These are phyloP conservation scores for Scheffersomyces ergatensis DNA, from an alignment of 805 yeast genomes.

Conservation along the genomic window DNA sequence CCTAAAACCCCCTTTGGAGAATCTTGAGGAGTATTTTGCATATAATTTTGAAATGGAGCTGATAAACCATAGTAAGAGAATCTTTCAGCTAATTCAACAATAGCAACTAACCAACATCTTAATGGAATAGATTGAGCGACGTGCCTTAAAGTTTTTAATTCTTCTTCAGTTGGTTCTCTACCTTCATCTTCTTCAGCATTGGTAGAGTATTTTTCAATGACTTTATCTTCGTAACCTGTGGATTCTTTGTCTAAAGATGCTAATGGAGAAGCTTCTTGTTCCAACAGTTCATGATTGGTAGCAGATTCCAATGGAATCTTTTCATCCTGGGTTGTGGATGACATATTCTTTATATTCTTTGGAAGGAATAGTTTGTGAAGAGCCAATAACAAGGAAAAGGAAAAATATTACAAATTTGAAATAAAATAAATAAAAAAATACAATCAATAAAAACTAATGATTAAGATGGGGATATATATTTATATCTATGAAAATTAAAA, in stretches of 20 bases:
- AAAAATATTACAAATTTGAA: too few relatives aligned
- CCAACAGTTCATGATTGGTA: slow-evolving; percentile 5
- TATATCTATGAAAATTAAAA: too few relatives aligned
- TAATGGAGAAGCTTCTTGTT: background rate
- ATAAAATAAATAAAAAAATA: too few relatives aligned
- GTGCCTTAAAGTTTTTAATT: slow-evolving; percentile 49
- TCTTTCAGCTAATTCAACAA: slow-evolving; percentile 79
- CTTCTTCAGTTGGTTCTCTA: slow-evolving; percentile 52
- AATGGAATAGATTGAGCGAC: slow-evolving; percentile 51
- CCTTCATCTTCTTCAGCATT: slow-evolving; percentile 26
- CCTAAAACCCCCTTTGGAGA: slow-evolving; percentile 49
- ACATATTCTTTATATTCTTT: too few relatives aligned
- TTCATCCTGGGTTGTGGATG: background rate
- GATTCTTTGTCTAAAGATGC: background rate
- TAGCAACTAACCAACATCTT: slow-evolving; percentile 60
- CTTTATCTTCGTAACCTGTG: background rate
- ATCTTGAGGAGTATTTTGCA: slow-evolving; percentile 53
- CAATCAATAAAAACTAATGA: too few relatives aligned
- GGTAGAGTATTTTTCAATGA: slow-evolving; percentile 1
- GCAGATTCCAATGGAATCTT: slow-evolving; percentile 3
- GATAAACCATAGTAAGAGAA: slow-evolving; percentile 78
- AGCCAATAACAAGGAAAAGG: too few relatives aligned
- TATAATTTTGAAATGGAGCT: slow-evolving; percentile 76
- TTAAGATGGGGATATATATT: too few relatives aligned
- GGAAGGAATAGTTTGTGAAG: too few relatives aligned